A percentile compares a stretch with the other conserved stretches of the same genome.
phyloP scores from a whole-genome alignment of 2,329 filamentous ascomycete species.

The Diplocarpon rosae region DNA sequence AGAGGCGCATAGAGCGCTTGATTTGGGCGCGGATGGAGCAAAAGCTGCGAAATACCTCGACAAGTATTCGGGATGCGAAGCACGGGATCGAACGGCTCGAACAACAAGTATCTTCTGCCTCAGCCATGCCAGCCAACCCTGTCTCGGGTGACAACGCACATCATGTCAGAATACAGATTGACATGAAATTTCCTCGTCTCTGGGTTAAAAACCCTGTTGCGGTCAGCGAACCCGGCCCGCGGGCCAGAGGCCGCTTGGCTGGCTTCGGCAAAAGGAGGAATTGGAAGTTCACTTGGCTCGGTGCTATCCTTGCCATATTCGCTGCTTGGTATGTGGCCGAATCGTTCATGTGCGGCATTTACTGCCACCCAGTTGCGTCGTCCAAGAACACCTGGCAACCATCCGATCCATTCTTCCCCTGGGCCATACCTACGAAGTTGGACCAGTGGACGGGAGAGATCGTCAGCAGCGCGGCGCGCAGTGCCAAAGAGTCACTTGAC shows the following conservation, averaged over 20 bases:
- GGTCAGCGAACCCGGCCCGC: not conserved
- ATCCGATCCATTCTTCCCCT: conserved; percentile 49
- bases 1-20: conserved; percentile 30
- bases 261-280: conserved; percentile 3
- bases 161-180: not conserved
- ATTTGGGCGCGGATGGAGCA: conserved; percentile 41
- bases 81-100: conserved; percentile 48
- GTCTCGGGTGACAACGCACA: not conserved
- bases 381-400: conserved; percentile 38
- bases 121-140: conserved; percentile 9
- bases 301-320: conserved; percentile 28
- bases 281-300: conserved; percentile 22
- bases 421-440: conserved; percentile 48
- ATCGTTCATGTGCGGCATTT: conserved; percentile 39
- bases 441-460: conserved; percentile 41
- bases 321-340: conserved; percentile 47
- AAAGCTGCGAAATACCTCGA: conserved; percentile 39
- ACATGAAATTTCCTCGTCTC: not conserved
- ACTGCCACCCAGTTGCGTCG: conserved; percentile 44
- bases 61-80: conserved; percentile 43
- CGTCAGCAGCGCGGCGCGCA: conserved; percentile 4
- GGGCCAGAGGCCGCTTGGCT: not conserved
- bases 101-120: conserved; percentile 33
- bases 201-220: not conserved
- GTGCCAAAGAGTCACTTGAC: conserved; percentile 1